Evolutionary conservation across 2,329 filamentous ascomycete genomes (phyloP), one percentile per base, ranked within the genome.

Genomic region (Pseudogymnoascus sp.): DNA sequence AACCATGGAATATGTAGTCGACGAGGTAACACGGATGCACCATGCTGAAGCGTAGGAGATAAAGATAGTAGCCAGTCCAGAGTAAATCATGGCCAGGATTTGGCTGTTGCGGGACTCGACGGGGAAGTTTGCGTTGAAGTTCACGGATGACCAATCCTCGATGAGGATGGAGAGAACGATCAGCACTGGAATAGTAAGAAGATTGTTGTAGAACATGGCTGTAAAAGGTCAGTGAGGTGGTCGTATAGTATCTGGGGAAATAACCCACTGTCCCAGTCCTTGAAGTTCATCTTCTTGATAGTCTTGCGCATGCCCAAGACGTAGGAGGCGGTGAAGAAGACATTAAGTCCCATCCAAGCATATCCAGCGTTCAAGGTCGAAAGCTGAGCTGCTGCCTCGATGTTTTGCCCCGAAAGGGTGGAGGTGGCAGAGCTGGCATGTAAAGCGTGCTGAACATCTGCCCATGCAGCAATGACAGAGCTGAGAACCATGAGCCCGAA

Each of bases 141-240:
- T 99, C 64, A 81, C 81, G 58, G 83, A 78, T 6, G 92, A 96
- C 94, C 94, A 99, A 77, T 97, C 90, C 74, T 99, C 94, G 67
- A 88, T 78, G 65, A 96, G 69, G 60, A 97, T 78, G 34, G 93
- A 95, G 73, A 87, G 86, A 68, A 91, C 73, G 62, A 97, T 75
- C 59, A 99, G 85, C 70, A 97, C 88, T 28, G 94, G 94, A 65
- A 99, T 96, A 62, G 92, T 96, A 67, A 99, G 85, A 57, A 97
- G 83, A 77, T 99, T 97, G 84, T 99, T 99, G 82, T 99, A 99
- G 79, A 94, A 97, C 94, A 97, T 99, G 71, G 92, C 93, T 97
- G 66, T 57, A 61, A 37, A 41, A 43, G 71, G 47, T 76, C 68
- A 79, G 74, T 54, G 65, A 18, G 28, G 32, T 22, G 37, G 12